Evolutionary conservation across 768 basidiomycete species (phyloP).

Genomic region (Serendipita indica): DNA sequence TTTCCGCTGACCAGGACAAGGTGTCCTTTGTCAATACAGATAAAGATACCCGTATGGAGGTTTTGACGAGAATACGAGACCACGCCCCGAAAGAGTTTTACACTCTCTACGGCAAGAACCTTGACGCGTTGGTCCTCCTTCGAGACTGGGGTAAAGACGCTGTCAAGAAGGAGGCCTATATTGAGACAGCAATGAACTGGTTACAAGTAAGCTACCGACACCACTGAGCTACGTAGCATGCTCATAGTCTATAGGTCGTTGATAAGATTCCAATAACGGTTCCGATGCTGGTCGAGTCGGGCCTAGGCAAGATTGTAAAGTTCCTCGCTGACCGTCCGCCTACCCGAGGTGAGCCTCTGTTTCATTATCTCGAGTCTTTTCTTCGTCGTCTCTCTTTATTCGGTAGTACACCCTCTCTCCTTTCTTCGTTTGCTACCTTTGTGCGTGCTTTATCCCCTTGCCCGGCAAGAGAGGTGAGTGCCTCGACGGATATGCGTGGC

Average conservation of each 20-base stretch:
- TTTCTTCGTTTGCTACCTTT: neutral
- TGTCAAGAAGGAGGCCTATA: slow-evolving; percentile 28
- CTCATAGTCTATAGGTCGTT: slow-evolving; percentile 45
- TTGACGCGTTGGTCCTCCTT: slow-evolving; percentile 56
- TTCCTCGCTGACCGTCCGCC: slow-evolving; percentile 63
- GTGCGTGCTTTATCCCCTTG: no score
- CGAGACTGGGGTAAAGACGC: slow-evolving; percentile 61
- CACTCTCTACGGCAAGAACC: slow-evolving; percentile 73
- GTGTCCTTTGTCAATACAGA: neutral
- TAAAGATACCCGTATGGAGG: slow-evolving; percentile 41
- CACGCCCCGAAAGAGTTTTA: slow-evolving; percentile 77
- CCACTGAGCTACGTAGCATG: slow-evolving; percentile 7
- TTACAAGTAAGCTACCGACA: slow-evolving; percentile 47
- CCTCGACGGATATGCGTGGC: no score
- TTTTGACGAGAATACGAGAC: slow-evolving; percentile 68
- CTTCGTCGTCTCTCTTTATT: slow-evolving; percentile 20
- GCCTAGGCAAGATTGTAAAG: slow-evolving; percentile 66
- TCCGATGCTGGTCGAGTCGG: slow-evolving; percentile 51
- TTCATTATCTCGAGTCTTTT: slow-evolving; percentile 17
- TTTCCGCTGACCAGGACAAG: neutral
- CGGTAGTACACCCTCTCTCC: neutral
- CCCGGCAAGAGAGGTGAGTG: no score
- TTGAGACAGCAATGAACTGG: slow-evolving; percentile 71
- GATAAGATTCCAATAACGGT: slow-evolving; percentile 68
- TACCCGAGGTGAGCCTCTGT: slow-evolving; percentile 54